These are phyloP conservation scores for Cnidoscolus chayamansa DNA, from an alignment of 441 rosid genomes.

Conservation along the genomic window DNA sequence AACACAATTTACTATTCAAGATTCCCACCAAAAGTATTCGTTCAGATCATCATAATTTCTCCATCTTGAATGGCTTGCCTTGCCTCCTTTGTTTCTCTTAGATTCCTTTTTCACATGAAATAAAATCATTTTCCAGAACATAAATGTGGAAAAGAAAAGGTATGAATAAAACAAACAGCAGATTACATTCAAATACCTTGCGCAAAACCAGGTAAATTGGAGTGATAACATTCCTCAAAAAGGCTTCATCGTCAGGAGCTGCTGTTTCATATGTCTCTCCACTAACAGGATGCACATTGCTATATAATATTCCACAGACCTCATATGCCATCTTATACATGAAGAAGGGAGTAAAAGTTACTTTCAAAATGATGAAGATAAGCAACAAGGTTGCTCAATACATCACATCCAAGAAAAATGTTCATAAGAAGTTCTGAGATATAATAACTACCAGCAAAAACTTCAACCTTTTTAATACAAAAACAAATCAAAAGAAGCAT, in stretches of 20 bases:
- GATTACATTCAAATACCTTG: conserved; percentile 50
- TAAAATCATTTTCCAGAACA: conserved; percentile 21
- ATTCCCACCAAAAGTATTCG: conserved; percentile 91
- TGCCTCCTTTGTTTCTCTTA: conserved; percentile 72
- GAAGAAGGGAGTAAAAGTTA: conserved; percentile 26
- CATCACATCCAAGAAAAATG: not conserved
- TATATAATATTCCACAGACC: conserved; percentile 55
- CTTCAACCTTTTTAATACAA: not conserved
- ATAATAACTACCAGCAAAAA: not conserved
- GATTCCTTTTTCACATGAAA: conserved; percentile 63
- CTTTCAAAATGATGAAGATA: conserved; percentile 8
- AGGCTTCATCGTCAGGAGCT: conserved; percentile 72
- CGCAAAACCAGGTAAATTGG: conserved; percentile 75
- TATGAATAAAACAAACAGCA: too few relatives aligned
- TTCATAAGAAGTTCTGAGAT: not conserved
- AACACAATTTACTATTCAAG: conserved; percentile 17
- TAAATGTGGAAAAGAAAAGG: conserved; percentile 11
- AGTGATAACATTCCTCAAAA: conserved; percentile 71
- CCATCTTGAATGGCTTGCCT: conserved; percentile 95
- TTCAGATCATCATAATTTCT: conserved; percentile 98
- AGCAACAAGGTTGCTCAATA: not conserved
- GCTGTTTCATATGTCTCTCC: conserved; percentile 52
- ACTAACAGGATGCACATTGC: conserved; percentile 58
- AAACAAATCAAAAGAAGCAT: not conserved
- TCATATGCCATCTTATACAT: conserved; percentile 73